Percentiles rank a stretch among this genome's conserved stretches.
phyloP scores from a whole-genome alignment of 768 basidiomycete genomes.

The Trametes punicea region DNA sequence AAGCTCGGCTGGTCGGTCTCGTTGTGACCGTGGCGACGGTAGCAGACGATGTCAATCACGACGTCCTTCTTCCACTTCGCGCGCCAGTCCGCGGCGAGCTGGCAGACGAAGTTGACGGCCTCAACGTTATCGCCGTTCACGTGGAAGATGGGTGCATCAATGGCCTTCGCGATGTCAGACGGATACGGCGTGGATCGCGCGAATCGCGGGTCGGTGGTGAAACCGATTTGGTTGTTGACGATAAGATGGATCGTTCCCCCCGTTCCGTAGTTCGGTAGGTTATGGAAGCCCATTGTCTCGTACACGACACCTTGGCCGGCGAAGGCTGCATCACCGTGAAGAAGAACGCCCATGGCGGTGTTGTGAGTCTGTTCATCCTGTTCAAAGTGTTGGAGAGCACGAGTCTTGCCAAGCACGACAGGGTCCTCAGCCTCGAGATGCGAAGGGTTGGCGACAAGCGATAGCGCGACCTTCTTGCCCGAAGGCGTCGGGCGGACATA shows the following conservation, averaged over 20 bases:
- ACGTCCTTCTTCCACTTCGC: slow-evolving; percentile 99
- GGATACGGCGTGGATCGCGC: slow-evolving; percentile 97
- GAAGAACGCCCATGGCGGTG: slow-evolving; percentile 90
- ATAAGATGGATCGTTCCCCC: slow-evolving; percentile 98
- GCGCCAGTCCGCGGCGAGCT: slow-evolving; percentile 96
- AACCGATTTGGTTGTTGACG: slow-evolving; percentile 99
- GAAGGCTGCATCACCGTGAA: slow-evolving; percentile 98
- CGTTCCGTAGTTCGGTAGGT: slow-evolving; percentile 91
- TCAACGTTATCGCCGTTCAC: slow-evolving; percentile 99
- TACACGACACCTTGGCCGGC: slow-evolving; percentile 98
- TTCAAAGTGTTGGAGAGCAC: slow-evolving; percentile 94
- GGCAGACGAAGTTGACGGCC: slow-evolving; percentile 97
- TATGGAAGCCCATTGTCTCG: slow-evolving; percentile 98
- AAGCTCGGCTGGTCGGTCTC: slow-evolving; percentile 99
- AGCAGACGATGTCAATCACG: slow-evolving; percentile 97
- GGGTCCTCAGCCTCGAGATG: slow-evolving; percentile 97
- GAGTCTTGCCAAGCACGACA: slow-evolving; percentile 98
- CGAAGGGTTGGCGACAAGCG: slow-evolving; percentile 97
- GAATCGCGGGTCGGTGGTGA: slow-evolving; percentile 98
- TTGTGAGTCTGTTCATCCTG: slow-evolving; percentile 74
- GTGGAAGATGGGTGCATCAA: slow-evolving; percentile 98
- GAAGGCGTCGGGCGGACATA: slow-evolving; percentile 97
- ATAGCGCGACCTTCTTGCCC: slow-evolving; percentile 96
- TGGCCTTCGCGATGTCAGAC: slow-evolving; percentile 97
- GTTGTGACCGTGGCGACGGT: slow-evolving; percentile 98